phyloP scores from a whole-genome alignment of 1,284 basidiomycete species.

The Leccinum colubrinum region DNA sequence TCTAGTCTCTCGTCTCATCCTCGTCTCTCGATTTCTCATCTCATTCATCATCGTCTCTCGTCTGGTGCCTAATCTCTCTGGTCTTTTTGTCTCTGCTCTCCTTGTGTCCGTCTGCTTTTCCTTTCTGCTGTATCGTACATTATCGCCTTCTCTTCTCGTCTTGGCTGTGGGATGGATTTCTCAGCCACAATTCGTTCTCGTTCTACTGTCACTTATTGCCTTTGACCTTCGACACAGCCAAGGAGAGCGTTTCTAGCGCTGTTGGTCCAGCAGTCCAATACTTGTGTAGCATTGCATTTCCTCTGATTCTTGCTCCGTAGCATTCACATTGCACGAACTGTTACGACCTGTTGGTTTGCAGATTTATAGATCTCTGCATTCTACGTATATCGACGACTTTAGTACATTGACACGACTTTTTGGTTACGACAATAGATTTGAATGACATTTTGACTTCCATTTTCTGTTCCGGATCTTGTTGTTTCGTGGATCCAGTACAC shows the following conservation, averaged over 20 bases:
- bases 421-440: conserved; percentile 22
- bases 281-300: conserved; percentile 35
- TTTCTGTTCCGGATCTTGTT: not conserved
- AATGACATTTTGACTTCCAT: conserved; percentile 23
- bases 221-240: conserved; percentile 26
- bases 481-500: not conserved
- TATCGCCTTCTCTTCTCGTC: conserved; percentile 27
- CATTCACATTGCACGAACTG: no score
- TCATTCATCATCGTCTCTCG: conserved; percentile 10
- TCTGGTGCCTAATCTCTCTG: conserved; percentile 9
- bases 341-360: conserved; percentile 21
- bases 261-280: conserved; percentile 30
- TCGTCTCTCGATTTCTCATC: conserved; percentile 9
- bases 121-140: conserved; percentile 34
- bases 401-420: conserved; percentile 16
- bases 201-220: conserved; percentile 33
- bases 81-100: conserved; percentile 24
- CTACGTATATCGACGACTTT: conserved; percentile 18
- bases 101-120: conserved; percentile 20
- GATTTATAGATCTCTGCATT: conserved; percentile 33
- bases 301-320: conserved; percentile 18
- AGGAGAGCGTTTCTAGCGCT: conserved; percentile 30
- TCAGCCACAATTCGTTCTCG: conserved; percentile 22
- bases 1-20: conserved; percentile 23
- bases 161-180: conserved; percentile 33